Evolutionary conservation across 371 early-diverging fungal species (phyloP), one percentile per base, ranked within the genome.

Genomic region (Rhizomucor miehei): DNA sequence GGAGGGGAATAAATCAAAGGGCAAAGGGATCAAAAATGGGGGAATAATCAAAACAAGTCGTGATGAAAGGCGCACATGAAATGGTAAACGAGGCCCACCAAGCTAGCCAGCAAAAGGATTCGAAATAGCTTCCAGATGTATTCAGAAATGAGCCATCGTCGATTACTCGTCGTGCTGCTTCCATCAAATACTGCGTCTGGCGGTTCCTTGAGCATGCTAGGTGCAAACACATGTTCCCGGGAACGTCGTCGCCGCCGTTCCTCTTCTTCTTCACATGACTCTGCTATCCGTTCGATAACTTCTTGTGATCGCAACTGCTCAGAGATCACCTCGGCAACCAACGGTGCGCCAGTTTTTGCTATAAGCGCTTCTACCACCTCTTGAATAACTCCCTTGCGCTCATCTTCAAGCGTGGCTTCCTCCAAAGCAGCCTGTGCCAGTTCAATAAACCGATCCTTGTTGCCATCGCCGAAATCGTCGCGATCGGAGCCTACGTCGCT

Each of bases 351-450:
- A 11, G 67, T 64, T 19, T 70, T 63, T 0, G 71, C 71, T 51
- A 73, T 68, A 3, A 76, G 16, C 1, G 69, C 69, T 52, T 76
- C 77, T 11, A 76, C 56, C 10, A 76, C 62, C 62, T 76, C 77
- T 23, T 71, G 66, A 52, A 76, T 62, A 1, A 76, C 69, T 0
- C 77, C 73, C 53, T 65, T 73, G 11, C 60, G 57, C 38, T 76
- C 77, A 45, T 76, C 77, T 57, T 76, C 73, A 10, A 68, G 54
- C 1, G 62, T 65, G 1, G 71, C 77, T 56, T 76, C 71, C 37
- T 76, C 77, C 20, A 76, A 52, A 6, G 77, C 77, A 36, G 71
- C 77, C 45, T 76, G 77, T 9, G 73, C 73, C 12, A 76, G 56
- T 44, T 76, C 73, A 23, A 76, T 73, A 54, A 76, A 73, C 8